Evolutionary conservation across 1,139 yeast species (phyloP).

Genomic region (Torulaspora globosa): DNA sequence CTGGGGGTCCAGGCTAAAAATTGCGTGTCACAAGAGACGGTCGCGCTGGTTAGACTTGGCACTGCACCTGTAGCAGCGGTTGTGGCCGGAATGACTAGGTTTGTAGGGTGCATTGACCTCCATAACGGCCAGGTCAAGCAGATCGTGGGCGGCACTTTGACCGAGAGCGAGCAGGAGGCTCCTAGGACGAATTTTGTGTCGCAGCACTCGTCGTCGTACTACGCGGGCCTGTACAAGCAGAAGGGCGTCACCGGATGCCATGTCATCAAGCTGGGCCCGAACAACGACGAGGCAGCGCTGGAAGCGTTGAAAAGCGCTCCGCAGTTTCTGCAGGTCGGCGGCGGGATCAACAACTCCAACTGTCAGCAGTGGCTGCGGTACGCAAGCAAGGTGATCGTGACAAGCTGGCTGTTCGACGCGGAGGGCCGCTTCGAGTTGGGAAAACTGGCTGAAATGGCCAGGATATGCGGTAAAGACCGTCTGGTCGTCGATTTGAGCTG

Average conservation of each 20-base stretch:
- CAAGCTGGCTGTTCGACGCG: slow-evolving; percentile 80
- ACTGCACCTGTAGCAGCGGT: not conserved
- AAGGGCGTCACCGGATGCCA: slow-evolving; percentile 71
- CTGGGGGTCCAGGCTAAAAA: not conserved
- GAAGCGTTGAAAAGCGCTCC: slow-evolving; percentile 80
- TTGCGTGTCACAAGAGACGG: not conserved
- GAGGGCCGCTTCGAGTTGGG: slow-evolving; percentile 52
- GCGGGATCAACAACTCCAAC: slow-evolving; percentile 75
- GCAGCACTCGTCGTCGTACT: slow-evolving; percentile 66
- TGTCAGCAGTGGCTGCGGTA: slow-evolving; percentile 60
- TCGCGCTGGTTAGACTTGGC: not conserved
- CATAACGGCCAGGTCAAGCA: slow-evolving; percentile 95
- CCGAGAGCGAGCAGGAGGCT: slow-evolving; percentile 45
- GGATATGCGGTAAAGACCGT: slow-evolving; percentile 46
- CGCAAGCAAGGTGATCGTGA: slow-evolving; percentile 61
- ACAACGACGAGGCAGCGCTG: slow-evolving; percentile 78
- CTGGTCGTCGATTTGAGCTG: slow-evolving; percentile 93
- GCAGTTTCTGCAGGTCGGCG: slow-evolving; percentile 73
- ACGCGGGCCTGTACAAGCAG: slow-evolving; percentile 63
- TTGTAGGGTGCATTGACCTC: slow-evolving; percentile 92
- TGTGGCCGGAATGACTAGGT: slow-evolving; percentile 60
- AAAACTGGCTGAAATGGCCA: slow-evolving; percentile 43
- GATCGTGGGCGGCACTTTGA: slow-evolving; percentile 89
- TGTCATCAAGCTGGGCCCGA: slow-evolving; percentile 83
- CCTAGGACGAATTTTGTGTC: slow-evolving; percentile 74